Percentiles rank a stretch among this genome's conserved stretches.
phyloP scores from a whole-genome alignment of 208 protist genomes.

The Trypanosomatidae sp. region DNA sequence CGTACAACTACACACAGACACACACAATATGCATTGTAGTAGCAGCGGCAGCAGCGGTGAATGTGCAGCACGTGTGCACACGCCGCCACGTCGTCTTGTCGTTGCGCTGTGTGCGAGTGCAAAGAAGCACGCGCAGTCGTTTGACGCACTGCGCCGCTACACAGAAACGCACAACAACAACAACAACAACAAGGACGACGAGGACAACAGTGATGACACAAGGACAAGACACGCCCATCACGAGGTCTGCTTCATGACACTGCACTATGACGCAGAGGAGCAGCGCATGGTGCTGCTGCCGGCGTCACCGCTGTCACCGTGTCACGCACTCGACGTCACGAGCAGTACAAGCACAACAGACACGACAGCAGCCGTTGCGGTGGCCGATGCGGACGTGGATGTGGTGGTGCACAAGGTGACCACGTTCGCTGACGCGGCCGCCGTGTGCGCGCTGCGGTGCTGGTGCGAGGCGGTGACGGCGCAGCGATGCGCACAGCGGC shows the following conservation, averaged over 20 bases:
- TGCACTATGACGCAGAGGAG: slow-evolving; percentile 31
- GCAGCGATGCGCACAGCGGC: slow-evolving; percentile 6
- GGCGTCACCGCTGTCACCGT: neutral
- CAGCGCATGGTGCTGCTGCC: slow-evolving; percentile 17
- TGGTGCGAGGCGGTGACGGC: slow-evolving; percentile 19
- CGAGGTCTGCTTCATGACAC: slow-evolving; percentile 34
- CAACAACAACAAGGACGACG: neutral
- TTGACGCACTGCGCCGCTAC: slow-evolving; percentile 26
- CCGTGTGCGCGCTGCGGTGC: slow-evolving; percentile 16
- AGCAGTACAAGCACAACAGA: neutral
- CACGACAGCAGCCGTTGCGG: neutral
- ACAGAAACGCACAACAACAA: slow-evolving; percentile 18
- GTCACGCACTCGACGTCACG: neutral
- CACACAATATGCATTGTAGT: too few species aligned
- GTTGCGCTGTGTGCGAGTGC: slow-evolving; percentile 52
- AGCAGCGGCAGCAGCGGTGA: too few species aligned
- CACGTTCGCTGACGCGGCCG: slow-evolving; percentile 25
- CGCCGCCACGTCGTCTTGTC: too few species aligned
- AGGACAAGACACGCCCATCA: slow-evolving; percentile 2
- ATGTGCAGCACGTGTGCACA: too few species aligned
- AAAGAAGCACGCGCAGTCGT: slow-evolving; percentile 69
- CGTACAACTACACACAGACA: too few species aligned
- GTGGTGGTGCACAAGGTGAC: slow-evolving; percentile 76
- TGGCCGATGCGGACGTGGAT: slow-evolving; percentile 15
- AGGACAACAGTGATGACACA: neutral